Evolutionary conservation across 2,329 filamentous ascomycete species (phyloP).

Genomic region (Exophiala alcalophila): DNA sequence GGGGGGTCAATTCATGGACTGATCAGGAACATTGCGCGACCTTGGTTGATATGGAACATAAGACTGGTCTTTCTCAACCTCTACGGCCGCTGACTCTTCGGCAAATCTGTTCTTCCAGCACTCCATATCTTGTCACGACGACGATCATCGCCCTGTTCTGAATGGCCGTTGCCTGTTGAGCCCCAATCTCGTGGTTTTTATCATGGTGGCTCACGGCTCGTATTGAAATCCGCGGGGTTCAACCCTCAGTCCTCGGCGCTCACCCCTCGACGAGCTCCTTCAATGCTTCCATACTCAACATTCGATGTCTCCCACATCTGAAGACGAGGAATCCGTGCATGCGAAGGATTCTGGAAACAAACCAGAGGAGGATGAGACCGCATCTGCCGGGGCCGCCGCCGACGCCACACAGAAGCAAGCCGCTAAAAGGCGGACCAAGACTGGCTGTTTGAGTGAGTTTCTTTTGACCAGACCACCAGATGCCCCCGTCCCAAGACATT

Average conservation of each 20-base stretch:
- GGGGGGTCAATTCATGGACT: background rate
- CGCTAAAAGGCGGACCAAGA: constrained; percentile 76
- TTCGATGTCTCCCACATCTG: constrained; percentile 20
- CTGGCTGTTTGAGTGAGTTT: constrained; percentile 77
- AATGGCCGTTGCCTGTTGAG: too few relatives aligned
- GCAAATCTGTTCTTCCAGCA: constrained; percentile 3
- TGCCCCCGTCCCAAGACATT: constrained; percentile 3
- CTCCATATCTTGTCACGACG: constrained; percentile 2
- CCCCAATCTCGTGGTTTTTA: too few relatives aligned
- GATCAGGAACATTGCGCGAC: constrained; percentile 3
- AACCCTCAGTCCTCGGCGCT: background rate
- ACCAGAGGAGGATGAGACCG: constrained; percentile 11
- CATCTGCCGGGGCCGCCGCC: constrained; percentile 1
- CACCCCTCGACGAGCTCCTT: background rate
- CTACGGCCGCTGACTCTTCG: background rate
- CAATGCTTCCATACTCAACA: background rate
- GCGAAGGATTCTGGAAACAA: constrained; percentile 45
- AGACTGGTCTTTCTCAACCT: background rate
- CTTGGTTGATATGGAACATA: constrained; percentile 1
- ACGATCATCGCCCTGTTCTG: too few relatives aligned
- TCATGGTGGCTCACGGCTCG: too few relatives aligned
- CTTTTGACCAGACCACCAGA: constrained; percentile 2
- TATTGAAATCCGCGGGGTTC: background rate
- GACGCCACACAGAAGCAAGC: constrained; percentile 28
- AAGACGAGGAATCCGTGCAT: constrained; percentile 21